Base-by-base conservation (phyloP, 2,329 filamentous ascomycete genomes). In the Tolypocladium sp. region DNA sequence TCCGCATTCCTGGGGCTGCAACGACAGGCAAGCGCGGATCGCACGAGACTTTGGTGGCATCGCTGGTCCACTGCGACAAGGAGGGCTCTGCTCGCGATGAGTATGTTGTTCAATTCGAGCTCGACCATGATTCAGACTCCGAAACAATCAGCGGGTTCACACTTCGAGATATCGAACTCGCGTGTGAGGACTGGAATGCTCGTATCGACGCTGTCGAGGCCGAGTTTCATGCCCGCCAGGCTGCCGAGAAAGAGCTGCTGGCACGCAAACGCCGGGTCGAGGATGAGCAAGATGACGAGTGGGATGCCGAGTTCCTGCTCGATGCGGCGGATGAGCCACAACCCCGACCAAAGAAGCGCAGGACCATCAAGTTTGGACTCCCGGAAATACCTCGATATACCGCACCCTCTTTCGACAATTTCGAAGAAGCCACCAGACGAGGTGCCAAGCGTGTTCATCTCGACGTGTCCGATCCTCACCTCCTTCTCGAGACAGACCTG, bases 141-240 rank as follows among this genome's bases (percentile, higher is more conserved):
- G 88, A 93, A 66, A 82, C 81, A 25, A 79, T 94, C 22, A 90
- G 87, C 38, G 91, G 90, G 2, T 84, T 90, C 62, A 89, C 84
- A 0, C 82, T 93, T 72, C 83, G 88, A 57, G 92, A 97, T 67
- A 84, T 99, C 58, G 85, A 90, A 59, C 84, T 95, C 54, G 84
- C 94, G 7, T 97, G 92, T 68, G 85, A 91, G 60, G 91, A 97
- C 70, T 97, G 91, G 89, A 86, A 90, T 58, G 74, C 85, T 22
- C 80, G 85, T 53, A 85, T 87, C 57, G 75, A 82, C 27, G 72
- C 78, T 33, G 76, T 79, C 30, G 70, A 80, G 62, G 60, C 63
- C 15, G 68, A 73, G 3, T 77, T 76, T 65, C 69, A 68, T 46
- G 63, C 62, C 7, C 66, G 64, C 8, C 66, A 71, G 57, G 61